These are phyloP conservation scores for Chlamydomonas sphaeroides DNA, from an alignment of 139 green algal species.

Conservation along the genomic window DNA sequence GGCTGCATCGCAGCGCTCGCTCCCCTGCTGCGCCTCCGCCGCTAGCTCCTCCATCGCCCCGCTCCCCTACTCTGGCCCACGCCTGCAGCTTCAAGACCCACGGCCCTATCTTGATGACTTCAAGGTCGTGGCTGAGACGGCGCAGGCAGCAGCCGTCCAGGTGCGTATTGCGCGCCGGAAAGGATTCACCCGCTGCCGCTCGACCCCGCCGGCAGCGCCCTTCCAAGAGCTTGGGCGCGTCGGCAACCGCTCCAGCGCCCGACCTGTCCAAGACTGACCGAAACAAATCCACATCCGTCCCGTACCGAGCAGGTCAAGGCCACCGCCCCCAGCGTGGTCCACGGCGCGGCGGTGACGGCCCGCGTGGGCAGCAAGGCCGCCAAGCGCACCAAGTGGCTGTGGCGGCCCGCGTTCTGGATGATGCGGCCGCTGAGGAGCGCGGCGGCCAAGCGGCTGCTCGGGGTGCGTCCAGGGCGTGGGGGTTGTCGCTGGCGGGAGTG, in stretches of 20 bases:
- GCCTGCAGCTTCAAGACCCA: slow-evolving; percentile 36
- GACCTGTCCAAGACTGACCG: no score
- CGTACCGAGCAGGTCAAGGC: background rate
- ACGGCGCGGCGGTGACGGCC: background rate
- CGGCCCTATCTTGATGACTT: slow-evolving; percentile 43
- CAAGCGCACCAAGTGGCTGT: slow-evolving; percentile 33
- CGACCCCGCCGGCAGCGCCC: no score
- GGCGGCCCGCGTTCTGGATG: slow-evolving; percentile 28
- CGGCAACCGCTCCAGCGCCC: no score
- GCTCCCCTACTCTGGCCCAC: no score
- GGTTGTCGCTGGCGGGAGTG: background rate
- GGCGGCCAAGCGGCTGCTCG: slow-evolving; percentile 22
- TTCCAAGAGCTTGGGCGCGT: no score
- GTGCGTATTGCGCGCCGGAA: no score
- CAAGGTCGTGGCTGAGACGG: slow-evolving; percentile 19
- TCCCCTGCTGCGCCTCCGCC: no score
- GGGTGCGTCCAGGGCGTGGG: background rate
- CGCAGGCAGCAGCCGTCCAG: background rate
- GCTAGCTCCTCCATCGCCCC: no score
- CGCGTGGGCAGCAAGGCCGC: slow-evolving; percentile 6
- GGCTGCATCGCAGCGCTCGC: no score
- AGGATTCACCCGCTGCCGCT: no score
- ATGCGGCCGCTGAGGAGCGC: slow-evolving; percentile 11
- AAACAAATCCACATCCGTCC: no score
- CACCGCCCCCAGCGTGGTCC: slow-evolving; percentile 1